Evolutionary conservation across 352 stramenopile species (phyloP), one percentile per base, ranked within the genome.

Genomic region (Phytophthora pisi): DNA sequence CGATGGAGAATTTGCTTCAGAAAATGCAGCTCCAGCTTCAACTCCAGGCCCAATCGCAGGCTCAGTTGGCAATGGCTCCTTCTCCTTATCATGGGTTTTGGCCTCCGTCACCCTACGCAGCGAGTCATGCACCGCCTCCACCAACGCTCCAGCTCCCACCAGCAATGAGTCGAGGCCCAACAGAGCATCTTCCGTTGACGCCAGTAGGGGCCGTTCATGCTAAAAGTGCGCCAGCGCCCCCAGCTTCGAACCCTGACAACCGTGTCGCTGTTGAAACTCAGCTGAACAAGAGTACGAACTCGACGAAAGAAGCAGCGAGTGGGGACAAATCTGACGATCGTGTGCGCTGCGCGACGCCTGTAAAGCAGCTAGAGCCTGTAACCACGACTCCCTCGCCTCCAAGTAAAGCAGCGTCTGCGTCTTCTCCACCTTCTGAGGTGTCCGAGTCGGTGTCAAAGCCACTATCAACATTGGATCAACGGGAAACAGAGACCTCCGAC

Each of bases 1-100:
- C 74, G 9, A 88, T 92, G 58, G 81, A 92, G 23, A 52, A 64
- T 50, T 58, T 86, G 43, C 66, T 92, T 45, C 79, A 90, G 31
- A 84, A 88, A 57, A 82, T 92, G 78, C 77, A 89, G 61, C 55
- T 86, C 11, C 83, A 91, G 55, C 68, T 89, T n/a, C 81, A 91
- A 42, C 47, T 74, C 15, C 73, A 80, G 52, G 9, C 64, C 4
- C 73, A 78, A 23, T 64, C 70, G 16, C 68, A 78, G 16, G 56
- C 55, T 60, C 66, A 71, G 47, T 47, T 76, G 55, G 30, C 56
- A 16, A 72, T 67, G 49, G 47, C 50, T 4, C 50, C 58, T 49
- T 74, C 63, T 18, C 58, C 63, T 11, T 76, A 66, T 51, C 57
- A 72, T 51, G 71, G 67, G 42, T 72, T 58, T 54, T 78, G 71